Conservation (phyloP, 208 protist species). For the Crithidia brevicula region DNA sequence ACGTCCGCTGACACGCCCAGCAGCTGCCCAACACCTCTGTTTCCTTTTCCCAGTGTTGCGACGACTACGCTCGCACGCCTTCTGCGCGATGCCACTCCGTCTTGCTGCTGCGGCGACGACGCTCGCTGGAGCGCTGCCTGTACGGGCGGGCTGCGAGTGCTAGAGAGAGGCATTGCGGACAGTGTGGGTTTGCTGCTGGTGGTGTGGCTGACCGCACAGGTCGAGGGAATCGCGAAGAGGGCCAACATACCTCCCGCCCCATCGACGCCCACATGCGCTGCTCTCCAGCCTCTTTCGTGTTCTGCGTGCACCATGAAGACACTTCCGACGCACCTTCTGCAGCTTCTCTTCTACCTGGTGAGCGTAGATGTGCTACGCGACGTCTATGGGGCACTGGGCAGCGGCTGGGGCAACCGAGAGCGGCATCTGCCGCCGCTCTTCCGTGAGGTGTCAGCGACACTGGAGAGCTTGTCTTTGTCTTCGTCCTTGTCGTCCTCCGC, state of each 20-base stretch:
- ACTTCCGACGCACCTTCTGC: slow-evolving; percentile 21
- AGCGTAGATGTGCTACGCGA: slow-evolving; percentile 28
- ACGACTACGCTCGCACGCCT: background rate
- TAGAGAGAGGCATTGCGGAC: background rate
- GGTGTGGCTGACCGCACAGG: background rate
- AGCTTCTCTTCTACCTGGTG: slow-evolving; percentile 42
- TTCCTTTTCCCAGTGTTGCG: slow-evolving; percentile 8
- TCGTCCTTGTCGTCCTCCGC: no score
- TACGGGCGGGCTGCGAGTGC: background rate
- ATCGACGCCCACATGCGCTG: no score
- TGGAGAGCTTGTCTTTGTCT: no score
- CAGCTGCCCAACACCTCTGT: background rate
- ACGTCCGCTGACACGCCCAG: background rate
- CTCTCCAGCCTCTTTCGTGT: background rate
- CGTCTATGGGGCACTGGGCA: slow-evolving; percentile 13
- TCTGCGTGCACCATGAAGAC: background rate
- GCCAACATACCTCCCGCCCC: no score
- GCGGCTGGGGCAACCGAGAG: background rate
- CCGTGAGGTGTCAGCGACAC: background rate
- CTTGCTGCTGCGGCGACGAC: no score
- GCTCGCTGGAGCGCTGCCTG: background rate
- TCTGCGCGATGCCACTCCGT: no score
- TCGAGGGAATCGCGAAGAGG: background rate
- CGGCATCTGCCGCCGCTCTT: background rate
- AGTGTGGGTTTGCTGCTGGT: slow-evolving; percentile 1